Evolutionary conservation across 129 eudicot species (phyloP).

Genomic region (Lactuca sativa): DNA sequence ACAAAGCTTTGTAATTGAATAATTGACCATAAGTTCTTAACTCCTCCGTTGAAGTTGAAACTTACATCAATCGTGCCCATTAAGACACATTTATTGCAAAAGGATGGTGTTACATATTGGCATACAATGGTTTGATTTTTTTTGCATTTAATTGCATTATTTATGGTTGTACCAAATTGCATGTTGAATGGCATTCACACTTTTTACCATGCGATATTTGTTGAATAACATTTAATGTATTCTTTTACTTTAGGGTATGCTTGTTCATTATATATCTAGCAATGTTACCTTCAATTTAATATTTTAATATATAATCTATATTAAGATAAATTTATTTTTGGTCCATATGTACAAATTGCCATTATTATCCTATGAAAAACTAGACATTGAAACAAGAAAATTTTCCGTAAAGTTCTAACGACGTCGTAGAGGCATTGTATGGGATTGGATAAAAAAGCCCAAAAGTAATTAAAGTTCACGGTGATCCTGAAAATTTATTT

Average conservation of each 20-base stretch:
- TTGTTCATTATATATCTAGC: background rate
- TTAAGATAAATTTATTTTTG: no score
- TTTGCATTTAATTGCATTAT: conserved; percentile 21
- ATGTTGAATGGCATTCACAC: conserved; percentile 25
- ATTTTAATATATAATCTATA: no score
- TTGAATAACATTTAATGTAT: conserved; percentile 10
- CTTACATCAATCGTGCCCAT: background rate
- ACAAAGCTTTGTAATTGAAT: no score
- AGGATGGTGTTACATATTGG: background rate
- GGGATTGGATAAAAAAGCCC: background rate
- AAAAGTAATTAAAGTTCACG: conserved; percentile 7
- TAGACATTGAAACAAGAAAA: background rate
- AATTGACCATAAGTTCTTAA: no score
- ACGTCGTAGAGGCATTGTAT: background rate
- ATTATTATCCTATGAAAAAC: no score
- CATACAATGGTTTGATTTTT: background rate
- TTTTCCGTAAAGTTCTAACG: background rate
- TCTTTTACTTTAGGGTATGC: background rate
- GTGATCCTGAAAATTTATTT: conserved; percentile 5
- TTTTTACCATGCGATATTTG: conserved; percentile 18
- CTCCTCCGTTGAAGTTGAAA: no score
- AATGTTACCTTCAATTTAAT: background rate
- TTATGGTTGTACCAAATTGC: conserved; percentile 26
- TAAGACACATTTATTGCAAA: background rate
- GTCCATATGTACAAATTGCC: no score